Evolutionary conservation across 305 asterid species (phyloP).

Genomic region (Fraxinus sp.): DNA sequence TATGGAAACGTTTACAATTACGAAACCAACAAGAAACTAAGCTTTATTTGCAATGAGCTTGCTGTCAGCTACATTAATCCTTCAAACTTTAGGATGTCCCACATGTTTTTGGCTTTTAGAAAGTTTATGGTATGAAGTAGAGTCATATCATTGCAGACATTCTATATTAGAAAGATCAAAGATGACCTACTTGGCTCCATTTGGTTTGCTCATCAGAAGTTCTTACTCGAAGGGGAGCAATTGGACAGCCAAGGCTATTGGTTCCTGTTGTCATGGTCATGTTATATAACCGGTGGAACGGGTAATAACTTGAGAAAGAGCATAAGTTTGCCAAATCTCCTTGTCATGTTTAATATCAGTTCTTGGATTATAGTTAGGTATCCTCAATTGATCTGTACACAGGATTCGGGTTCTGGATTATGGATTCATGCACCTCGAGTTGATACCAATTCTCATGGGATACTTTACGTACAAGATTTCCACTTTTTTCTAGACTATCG

Average conservation of each 20-base stretch:
- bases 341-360: neutral
- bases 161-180: neutral
- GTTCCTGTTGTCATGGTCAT: slow-evolving; percentile 15
- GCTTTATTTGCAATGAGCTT: neutral
- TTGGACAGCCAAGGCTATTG: too few relatives aligned
- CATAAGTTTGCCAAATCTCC: slow-evolving; percentile 19
- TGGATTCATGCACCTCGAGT: slow-evolving; percentile 72
- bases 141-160: neutral
- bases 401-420: slow-evolving; percentile 87
- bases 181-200: neutral
- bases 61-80: neutral
- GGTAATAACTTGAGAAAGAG: slow-evolving; percentile 38
- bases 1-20: neutral
- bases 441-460: slow-evolving; percentile 91
- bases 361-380: neutral
- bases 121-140: neutral
- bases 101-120: neutral
- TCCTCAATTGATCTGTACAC: slow-evolving; percentile 6
- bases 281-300: slow-evolving; percentile 87
- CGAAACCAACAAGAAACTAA: neutral
- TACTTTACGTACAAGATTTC: slow-evolving; percentile 93
- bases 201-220: neutral
- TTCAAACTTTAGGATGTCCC: neutral
- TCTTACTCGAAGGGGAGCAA: neutral
- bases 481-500: slow-evolving; percentile 63